Conservation (phyloP, 2,329 filamentous ascomycete species). For the Alternaria panax region DNA sequence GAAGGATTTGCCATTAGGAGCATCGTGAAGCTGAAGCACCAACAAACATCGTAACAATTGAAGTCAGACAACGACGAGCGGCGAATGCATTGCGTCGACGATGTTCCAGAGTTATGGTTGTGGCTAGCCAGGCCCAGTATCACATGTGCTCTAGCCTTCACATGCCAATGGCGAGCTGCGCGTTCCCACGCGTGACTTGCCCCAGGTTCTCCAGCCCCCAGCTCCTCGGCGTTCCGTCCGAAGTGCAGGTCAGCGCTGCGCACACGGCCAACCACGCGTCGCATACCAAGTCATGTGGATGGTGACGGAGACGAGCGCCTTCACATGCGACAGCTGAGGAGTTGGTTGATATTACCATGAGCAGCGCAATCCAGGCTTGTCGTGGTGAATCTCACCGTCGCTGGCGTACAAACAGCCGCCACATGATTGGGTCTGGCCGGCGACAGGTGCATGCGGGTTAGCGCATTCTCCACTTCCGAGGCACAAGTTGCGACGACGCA, state of each 20-base stretch:
- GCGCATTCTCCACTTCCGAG: slow-evolving; percentile 41
- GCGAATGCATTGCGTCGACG: slow-evolving; percentile 1
- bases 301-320: slow-evolving; percentile 15
- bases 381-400: slow-evolving; percentile 9
- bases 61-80: neutral
- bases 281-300: slow-evolving; percentile 22
- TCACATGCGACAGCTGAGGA: slow-evolving; percentile 30
- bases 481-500: slow-evolving; percentile 32
- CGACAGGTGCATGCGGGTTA: slow-evolving; percentile 28
- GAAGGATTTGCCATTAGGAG: slow-evolving; percentile 29
- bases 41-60: neutral
- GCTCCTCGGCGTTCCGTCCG: slow-evolving; percentile 15
- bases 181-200: slow-evolving; percentile 26
- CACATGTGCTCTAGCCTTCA: slow-evolving; percentile 27
- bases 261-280: slow-evolving; percentile 17
- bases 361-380: slow-evolving; percentile 17
- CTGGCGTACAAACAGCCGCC: slow-evolving; percentile 35
- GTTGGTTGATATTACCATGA: neutral
- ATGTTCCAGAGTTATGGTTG: neutral
- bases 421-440: slow-evolving; percentile 29
- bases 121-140: slow-evolving; percentile 10
- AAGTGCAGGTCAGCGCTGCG: slow-evolving; percentile 17
- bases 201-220: slow-evolving; percentile 25
- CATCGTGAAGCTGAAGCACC: slow-evolving; percentile 3
- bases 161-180: slow-evolving; percentile 25